Base-by-base conservation (phyloP, 2,329 filamentous ascomycete genomes). In the Calonectria fujianensis region DNA sequence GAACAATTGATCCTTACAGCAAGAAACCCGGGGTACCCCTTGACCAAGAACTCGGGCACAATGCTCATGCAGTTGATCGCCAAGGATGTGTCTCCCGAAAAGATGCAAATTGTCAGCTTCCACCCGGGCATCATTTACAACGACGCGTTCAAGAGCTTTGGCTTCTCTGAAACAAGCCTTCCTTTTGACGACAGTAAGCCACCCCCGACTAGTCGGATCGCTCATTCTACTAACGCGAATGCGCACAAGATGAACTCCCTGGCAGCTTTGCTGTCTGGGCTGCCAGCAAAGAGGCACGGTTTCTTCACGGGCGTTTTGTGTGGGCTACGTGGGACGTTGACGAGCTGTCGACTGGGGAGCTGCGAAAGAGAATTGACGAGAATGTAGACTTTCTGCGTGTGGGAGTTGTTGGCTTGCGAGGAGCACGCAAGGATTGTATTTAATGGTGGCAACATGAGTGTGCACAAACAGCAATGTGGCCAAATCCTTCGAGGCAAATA, bases 281-380 rank as follows among this genome's bases (percentile, higher is more conserved):
- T 14, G 82, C 85, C 0, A 85, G 83, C 51, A 77, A 83, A 1
- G 87, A 90, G 75, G 87, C 88, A 0, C 75, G 74, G 2, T 89
- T 89, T 74, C 78, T 90, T 24, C 86, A 85, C 65, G 83, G 85
- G 16, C 87, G 86, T 65, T 86, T 87, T 39, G 76, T 89, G 2
- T 90, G 87, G 85, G 82, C 85, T 7, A 87, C 88, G 41, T 90
- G 87, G 88, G 89, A 90, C 78, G 85, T 89, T 4, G 84, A 88
- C 57, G 88, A 89, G 76, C 82, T 90, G 48, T 85, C 86, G 77
- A 61, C 50, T 16, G 73, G 73, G 4, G 24, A 54, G 13, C 27
- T 75, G 16, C 57, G 73, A 16, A 48, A 70, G 59, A 41, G 41
- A 31, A 75, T 75, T 27, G 73, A 75, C 37, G 68, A 63, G 2